A percentile compares a stretch with the other conserved stretches of the same genome.
These are phyloP conservation scores for Ophiocordyceps sinensis DNA, from an alignment of 2,329 filamentous ascomycete species.

Conservation along the genomic window DNA sequence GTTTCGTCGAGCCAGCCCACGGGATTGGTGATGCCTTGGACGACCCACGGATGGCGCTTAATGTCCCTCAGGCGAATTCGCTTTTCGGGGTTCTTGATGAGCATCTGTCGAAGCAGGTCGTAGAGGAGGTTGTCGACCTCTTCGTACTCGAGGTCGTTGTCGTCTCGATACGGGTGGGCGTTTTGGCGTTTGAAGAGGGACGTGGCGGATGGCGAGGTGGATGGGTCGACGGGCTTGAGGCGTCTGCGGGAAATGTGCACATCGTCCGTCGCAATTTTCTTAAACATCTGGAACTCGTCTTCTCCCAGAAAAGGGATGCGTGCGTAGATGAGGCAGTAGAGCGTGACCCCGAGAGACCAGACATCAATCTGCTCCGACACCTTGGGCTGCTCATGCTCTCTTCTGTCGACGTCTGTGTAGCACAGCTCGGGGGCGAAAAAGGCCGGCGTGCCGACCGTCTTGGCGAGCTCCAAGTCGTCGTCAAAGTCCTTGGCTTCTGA, in stretches of 20 bases:
- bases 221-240: slow-evolving; percentile 58
- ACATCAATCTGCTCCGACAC: slow-evolving; percentile 92
- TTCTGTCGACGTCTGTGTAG: slow-evolving; percentile 61
- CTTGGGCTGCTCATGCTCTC: slow-evolving; percentile 56
- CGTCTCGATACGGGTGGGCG: slow-evolving; percentile 54
- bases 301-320: slow-evolving; percentile 87
- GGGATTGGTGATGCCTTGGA: slow-evolving; percentile 61
- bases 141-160: slow-evolving; percentile 72
- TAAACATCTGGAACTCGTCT: slow-evolving; percentile 85
- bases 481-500: slow-evolving; percentile 79
- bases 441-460: slow-evolving; percentile 92
- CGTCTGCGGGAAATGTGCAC: slow-evolving; percentile 74
- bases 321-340: slow-evolving; percentile 90
- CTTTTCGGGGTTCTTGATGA: slow-evolving; percentile 79
- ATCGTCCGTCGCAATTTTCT: slow-evolving; percentile 82
- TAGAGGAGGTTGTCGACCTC: slow-evolving; percentile 66
- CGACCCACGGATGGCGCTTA: slow-evolving; percentile 86
- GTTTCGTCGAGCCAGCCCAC: slow-evolving; percentile 85
- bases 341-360: slow-evolving; percentile 90
- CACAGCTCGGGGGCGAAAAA: slow-evolving; percentile 97
- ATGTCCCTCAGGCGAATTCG: slow-evolving; percentile 84
- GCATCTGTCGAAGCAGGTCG: slow-evolving; percentile 64
- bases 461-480: slow-evolving; percentile 89
- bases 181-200: slow-evolving; percentile 44
- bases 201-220: slow-evolving; percentile 38